Base-by-base conservation (phyloP, 2,329 filamentous ascomycete species). In the Cladophialophora carrionii region DNA sequence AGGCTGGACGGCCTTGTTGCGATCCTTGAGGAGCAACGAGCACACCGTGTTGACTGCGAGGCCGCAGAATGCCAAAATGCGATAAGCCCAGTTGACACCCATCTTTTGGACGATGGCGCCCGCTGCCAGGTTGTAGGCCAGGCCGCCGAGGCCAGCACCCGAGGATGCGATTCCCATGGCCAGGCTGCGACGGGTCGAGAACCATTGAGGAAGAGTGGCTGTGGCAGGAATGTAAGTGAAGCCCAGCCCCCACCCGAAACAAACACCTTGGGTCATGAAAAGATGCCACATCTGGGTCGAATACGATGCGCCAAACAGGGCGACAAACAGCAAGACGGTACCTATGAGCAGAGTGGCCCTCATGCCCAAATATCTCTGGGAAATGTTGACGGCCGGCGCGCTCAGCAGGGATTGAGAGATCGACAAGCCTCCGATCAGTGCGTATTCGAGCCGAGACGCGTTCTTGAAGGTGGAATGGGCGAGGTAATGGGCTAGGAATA, bases 401-500 rank as follows among this genome's bases (percentile, higher is more conserved):
- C 72, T 65, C 2, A 75, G 58, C 49, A 73, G 64, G 12, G 73
- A 69, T 10, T 65, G 52, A 1, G 66, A 67, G 63, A 75, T 70
- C 2, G 68, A 71, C 6, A 75, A 61, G 1, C 73, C 72, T 1
- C 74, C 75, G 8, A 76, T 70, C 32, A 76, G 70, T 6, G 74
- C 73, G 62, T 71, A 76, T 22, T 75, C 69, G n/a, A 75, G 66
- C 22, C 59, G 63, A 3, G 62, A 67, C 1, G 73, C 70, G 14
- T 61, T 64, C 2, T 71, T 67, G 46, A 74, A 76, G 7, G 71
- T 71, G 9, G 74, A 64, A 24, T 73, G 66, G 1, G 72, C 63
- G 5, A 80, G 71, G 61, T 79, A 82, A 58, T 79, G 74, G 2
- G 76, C 73, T 0, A 82, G 74, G 63, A 79, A 81, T 24, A 82